Evolutionary conservation across 805 yeast genomes (phyloP), one percentile per base, ranked within the genome.

Genomic region (Vanderwaltozyma verrucispora): DNA sequence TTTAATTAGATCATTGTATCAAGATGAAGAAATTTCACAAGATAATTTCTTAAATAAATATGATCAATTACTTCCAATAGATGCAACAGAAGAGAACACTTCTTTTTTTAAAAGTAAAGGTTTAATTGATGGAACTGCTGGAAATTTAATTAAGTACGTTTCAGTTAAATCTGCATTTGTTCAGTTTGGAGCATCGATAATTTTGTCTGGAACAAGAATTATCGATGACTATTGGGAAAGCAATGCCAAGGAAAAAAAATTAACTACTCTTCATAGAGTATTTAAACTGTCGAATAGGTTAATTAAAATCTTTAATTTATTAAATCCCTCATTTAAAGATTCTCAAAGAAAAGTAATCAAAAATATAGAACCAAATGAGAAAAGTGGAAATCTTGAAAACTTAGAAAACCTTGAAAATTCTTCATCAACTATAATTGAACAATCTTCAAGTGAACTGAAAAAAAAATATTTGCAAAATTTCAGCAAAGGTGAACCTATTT

Each of bases 221-320:
- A 42, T 52, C 3, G 80, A 74, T 51, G 80, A 74, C 50, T 74
- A 75, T 49, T 75, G 76, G 75, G 78, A 72, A 43, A 59, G 57
- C 3, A 46, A 56, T 3, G 67, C 68, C 1, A 54, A 51, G 28
- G 60, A 57, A 15, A 69, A 69, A 42, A 69, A 69, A 1, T 67
- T 69, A 35, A 63, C 68, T 1, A 64, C 66, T 19, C 60, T 59
- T 30, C 72, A 69, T 38, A 65, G 70, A 23, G 75, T 71, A 3
- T 63, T 57, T 39, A 51, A 52, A 18, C 49, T 51, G 9, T 34
- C 53, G 3, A 5, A 35, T 1, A 46, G 46, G 31, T 16, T 54
- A 12, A 28, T 49, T 18, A 35, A 35, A 14, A 26, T 45, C 13
- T 33, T 44, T 5, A 19, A 30, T 11, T 18, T 16, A 15, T 20